phyloP scores from a whole-genome alignment of 352 stramenopile genomes.

The Globisporangium nagaii region DNA sequence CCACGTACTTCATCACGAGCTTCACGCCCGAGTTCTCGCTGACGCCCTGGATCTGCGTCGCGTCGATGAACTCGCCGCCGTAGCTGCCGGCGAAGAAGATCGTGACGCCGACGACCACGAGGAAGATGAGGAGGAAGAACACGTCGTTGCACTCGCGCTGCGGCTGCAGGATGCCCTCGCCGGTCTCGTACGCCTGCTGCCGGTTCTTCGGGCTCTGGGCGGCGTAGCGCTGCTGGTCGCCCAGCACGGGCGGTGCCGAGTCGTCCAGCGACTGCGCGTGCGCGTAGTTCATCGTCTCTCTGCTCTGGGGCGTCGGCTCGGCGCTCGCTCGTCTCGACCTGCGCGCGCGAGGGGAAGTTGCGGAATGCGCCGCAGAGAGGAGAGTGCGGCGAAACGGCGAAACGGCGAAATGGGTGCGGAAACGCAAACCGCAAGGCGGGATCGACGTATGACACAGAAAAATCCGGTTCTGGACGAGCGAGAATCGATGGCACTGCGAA shows the following conservation, averaged over 20 bases:
- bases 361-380: too few relatives aligned
- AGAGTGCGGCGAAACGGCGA: too few relatives aligned
- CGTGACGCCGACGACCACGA: constrained; percentile 42
- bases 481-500: too few relatives aligned
- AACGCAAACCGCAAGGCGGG: too few relatives aligned
- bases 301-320: neutral
- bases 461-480: too few relatives aligned
- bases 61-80: constrained; percentile 53
- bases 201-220: neutral
- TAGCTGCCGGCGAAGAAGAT: constrained; percentile 49
- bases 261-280: neutral
- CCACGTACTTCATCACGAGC: constrained; percentile 51
- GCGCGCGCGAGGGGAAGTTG: constrained; percentile 1
- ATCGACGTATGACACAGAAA: too few relatives aligned
- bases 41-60: constrained; percentile 37
- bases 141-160: constrained; percentile 71
- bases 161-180: constrained; percentile 4
- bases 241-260: neutral
- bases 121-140: constrained; percentile 65
- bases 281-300: constrained; percentile 2
- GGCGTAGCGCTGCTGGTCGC: neutral
- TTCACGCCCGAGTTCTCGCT: constrained; percentile 39
- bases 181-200: constrained; percentile 6
- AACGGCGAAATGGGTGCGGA: too few relatives aligned
- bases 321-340: neutral